Base-by-base conservation (phyloP, 2,329 filamentous ascomycete genomes). In the Aspergillus sclerotialis region DNA sequence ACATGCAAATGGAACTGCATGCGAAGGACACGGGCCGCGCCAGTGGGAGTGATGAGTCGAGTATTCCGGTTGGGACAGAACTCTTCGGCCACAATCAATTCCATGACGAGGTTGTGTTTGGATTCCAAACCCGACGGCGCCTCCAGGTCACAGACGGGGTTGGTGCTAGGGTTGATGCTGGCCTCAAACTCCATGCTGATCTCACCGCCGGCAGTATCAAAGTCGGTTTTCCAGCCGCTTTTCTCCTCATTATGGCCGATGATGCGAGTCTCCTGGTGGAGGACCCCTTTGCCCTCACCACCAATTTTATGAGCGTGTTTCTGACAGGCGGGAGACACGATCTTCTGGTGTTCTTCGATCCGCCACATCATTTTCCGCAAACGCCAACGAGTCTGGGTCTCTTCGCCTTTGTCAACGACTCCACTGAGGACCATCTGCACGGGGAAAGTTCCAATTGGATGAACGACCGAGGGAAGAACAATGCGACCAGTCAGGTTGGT, bases 81-180 rank as follows among this genome's bases (percentile, higher is more conserved):
- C 60, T 96, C 90, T 61, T 95, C 88, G 2, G 85, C 84, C 14
- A 98, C 88, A 32, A 96, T 88, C 68, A 96, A 79, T 65, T 98
- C 90, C 37, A 96, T 75, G 52, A 94, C 78, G 28, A 98, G 76
- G 53, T 82, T 80, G 69, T 98, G 90, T 33, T 78, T 79, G 38
- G 94, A 78, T 51, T 83, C 79, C 46, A 87, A 79, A 34, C 87
- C 87, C 50, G 82, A 80, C 32, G 73, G 66, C 35, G 82, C 76
- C 21, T 84, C 82, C 55, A 84, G 73, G 55, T 93, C 85, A 67
- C 88, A 94, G 15, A 82, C 75, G 24, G 83, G 82, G 55, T 81
- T 78, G 41, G 72, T 65, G 19, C 69, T 65, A 18, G 73, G 73
- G 54, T 78, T 72, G 53, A 82, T 74, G 39, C 65, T 68, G 27